Conservation (phyloP, 176 grass and related monocot species). For the Lolium perenne region DNA sequence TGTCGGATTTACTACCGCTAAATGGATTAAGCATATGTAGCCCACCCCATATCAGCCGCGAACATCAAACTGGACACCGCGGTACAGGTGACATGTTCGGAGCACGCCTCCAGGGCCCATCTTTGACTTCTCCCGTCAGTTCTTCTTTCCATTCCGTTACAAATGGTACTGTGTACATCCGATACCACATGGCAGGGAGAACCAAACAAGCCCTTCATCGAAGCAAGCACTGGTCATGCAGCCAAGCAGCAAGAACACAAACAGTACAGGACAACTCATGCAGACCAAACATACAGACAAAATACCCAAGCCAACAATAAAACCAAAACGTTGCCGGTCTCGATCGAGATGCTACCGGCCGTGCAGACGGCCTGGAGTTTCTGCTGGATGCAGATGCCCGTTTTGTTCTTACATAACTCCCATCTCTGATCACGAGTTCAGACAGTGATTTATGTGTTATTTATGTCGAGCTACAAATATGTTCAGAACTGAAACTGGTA, state of each 20-base stretch:
- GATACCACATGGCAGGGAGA: constrained; percentile 14
- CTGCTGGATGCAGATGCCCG: constrained; percentile 32
- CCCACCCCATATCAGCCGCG: too few relatives aligned
- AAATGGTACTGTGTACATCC: neutral
- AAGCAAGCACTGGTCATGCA: neutral
- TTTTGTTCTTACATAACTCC: constrained; percentile 1
- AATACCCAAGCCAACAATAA: neutral
- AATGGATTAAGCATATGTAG: too few relatives aligned
- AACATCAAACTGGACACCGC: neutral
- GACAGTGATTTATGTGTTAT: neutral
- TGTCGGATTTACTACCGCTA: too few relatives aligned
- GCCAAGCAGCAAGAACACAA: constrained; percentile 26
- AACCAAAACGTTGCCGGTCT: neutral
- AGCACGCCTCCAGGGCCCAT: neutral
- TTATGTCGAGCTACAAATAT: neutral
- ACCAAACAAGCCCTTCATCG: neutral
- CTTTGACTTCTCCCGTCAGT: constrained; percentile 8
- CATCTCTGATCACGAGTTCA: neutral
- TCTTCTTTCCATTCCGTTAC: neutral
- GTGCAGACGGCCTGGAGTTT: constrained; percentile 29
- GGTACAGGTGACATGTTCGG: neutral
- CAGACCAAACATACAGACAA: constrained; percentile 13
- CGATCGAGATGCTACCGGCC: constrained; percentile 32
- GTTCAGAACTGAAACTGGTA: neutral
- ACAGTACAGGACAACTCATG: constrained; percentile 21